phyloP scores from a whole-genome alignment of 2,329 filamentous ascomycete species.

The Nothopassalora personata region DNA sequence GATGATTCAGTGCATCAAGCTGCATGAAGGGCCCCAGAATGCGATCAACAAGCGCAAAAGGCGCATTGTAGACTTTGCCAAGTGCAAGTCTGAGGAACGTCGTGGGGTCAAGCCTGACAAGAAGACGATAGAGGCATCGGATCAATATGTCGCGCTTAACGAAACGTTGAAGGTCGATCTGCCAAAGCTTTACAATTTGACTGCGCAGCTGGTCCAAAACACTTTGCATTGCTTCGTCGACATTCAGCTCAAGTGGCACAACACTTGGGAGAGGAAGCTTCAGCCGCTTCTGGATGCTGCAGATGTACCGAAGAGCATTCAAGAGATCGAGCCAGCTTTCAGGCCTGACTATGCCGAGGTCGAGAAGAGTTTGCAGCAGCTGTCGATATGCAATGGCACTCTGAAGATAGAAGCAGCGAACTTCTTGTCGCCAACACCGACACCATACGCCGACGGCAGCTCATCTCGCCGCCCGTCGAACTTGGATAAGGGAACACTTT shows the following conservation, averaged over 20 bases:
- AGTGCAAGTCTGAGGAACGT: conserved; percentile 70
- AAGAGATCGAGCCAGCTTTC: conserved; percentile 73
- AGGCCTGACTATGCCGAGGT: conserved; percentile 70
- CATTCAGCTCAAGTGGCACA: conserved; percentile 78
- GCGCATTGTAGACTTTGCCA: conserved; percentile 82
- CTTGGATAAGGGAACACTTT: conserved; percentile 36
- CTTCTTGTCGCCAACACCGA: conserved; percentile 52
- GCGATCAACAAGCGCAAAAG: conserved; percentile 95
- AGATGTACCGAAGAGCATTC: conserved; percentile 58
- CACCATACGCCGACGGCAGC: conserved; percentile 11
- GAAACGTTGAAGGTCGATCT: conserved; percentile 90
- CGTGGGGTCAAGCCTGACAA: conserved; percentile 81
- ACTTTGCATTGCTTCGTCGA: conserved; percentile 79
- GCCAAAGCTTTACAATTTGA: conserved; percentile 73
- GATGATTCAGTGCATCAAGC: conserved; percentile 69
- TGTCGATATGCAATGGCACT: conserved; percentile 73
- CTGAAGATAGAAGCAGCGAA: conserved; percentile 56
- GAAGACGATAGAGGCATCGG: conserved; percentile 75
- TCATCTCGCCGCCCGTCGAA: conserved; percentile 33
- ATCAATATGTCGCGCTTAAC: conserved; percentile 87
- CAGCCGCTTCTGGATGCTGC: conserved; percentile 64
- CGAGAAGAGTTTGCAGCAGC: conserved; percentile 63
- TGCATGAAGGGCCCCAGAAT: conserved; percentile 76
- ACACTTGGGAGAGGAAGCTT: conserved; percentile 78
- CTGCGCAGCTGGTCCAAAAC: conserved; percentile 76